phyloP scores from a whole-genome alignment of 108 stramenopile species.

The Skeletonema grethae region DNA sequence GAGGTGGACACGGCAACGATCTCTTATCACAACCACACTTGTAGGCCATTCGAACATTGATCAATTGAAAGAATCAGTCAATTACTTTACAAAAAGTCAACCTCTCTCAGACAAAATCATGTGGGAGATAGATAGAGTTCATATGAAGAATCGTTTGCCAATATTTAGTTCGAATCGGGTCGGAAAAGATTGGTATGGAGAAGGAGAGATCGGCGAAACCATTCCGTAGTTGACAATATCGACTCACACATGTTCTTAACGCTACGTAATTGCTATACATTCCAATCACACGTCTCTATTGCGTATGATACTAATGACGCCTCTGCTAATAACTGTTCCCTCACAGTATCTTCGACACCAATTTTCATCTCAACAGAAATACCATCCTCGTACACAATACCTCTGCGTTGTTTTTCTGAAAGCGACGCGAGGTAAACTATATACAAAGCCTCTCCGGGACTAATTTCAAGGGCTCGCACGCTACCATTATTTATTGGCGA shows the following conservation, averaged over 20 bases:
- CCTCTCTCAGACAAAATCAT: conserved; percentile 74
- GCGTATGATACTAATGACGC: conserved; percentile 64
- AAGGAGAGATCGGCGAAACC: conserved; percentile 89
- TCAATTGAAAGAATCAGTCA: conserved; percentile 75
- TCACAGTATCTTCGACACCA: conserved; percentile 23
- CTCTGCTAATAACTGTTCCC: conserved; percentile 66
- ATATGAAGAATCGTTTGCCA: conserved; percentile 89
- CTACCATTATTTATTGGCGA: conserved; percentile 15
- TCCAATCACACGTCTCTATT: conserved; percentile 64
- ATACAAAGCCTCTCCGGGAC: conserved; percentile 52
- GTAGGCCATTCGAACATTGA: conserved; percentile 83
- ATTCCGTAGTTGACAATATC: conserved; percentile 63
- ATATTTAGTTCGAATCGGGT: conserved; percentile 77
- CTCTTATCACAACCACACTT: conserved; percentile 83
- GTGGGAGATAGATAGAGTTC: conserved; percentile 91
- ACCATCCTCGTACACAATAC: conserved; percentile 31
- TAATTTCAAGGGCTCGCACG: conserved; percentile 29
- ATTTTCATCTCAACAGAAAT: neutral
- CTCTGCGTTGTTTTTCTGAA: conserved; percentile 32
- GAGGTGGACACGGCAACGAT: conserved; percentile 80
- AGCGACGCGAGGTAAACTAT: conserved; percentile 68
- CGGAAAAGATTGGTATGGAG: conserved; percentile 86
- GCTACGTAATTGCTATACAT: conserved; percentile 5
- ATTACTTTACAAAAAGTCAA: conserved; percentile 67
- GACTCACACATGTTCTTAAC: neutral